Percentiles rank a stretch among this genome's conserved stretches.
phyloP scores from a whole-genome alignment of 2,329 filamentous ascomycete species.

The Epichloe brachyelytri region DNA sequence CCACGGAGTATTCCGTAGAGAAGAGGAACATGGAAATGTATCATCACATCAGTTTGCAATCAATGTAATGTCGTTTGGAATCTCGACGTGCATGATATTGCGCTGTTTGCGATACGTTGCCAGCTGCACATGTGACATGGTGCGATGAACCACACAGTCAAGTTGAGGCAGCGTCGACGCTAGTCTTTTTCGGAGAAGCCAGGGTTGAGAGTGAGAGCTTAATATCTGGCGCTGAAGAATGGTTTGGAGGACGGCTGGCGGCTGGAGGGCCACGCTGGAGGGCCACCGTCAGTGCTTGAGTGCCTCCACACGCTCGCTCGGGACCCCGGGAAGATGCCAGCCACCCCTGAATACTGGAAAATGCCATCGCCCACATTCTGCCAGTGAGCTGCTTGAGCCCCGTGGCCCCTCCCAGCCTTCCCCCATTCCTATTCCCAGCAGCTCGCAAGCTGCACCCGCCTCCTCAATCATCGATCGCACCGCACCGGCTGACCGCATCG shows the following conservation, averaged over 20 bases:
- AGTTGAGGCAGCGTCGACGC: too few relatives aligned
- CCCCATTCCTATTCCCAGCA: background rate
- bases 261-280: background rate
- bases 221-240: background rate
- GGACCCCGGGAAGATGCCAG: background rate
- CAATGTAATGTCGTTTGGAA: too few relatives aligned
- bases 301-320: background rate
- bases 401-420: constrained; percentile 1
- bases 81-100: too few relatives aligned
- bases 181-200: too few relatives aligned
- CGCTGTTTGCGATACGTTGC: too few relatives aligned
- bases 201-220: background rate
- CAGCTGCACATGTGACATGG: background rate
- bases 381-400: background rate
- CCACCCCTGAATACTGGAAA: background rate
- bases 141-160: too few relatives aligned
- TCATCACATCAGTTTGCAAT: too few relatives aligned
- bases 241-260: background rate
- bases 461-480: background rate
- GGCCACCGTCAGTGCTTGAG: background rate
- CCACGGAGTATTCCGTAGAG: too few relatives aligned
- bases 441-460: background rate
- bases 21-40: too few relatives aligned
- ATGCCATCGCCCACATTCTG: background rate
- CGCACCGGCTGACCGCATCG: constrained; percentile 1